Evolutionary conservation across 257 asterid genomes (phyloP).

Genomic region (Nyctanthes arbortristis): DNA sequence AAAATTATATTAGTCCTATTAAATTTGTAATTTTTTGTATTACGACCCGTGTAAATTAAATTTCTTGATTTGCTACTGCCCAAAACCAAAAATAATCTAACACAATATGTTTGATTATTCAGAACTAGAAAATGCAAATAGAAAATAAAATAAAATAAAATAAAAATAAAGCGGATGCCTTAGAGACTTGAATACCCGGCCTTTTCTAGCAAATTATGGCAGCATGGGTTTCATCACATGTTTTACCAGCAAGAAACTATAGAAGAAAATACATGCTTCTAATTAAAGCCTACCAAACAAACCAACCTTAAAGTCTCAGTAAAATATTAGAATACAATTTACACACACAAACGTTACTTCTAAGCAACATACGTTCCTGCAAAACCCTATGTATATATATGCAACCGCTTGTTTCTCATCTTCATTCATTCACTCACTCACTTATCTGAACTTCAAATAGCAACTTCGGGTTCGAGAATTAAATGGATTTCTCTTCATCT

Average conservation of each 20-base stretch:
- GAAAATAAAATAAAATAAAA: too few relatives aligned
- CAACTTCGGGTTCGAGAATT: not conserved
- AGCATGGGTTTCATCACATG: conserved; percentile 11
- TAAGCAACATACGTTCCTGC: conserved; percentile 31
- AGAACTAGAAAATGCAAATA: too few relatives aligned
- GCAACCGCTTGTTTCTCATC: conserved; percentile 17
- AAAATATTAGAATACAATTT: conserved; percentile 7
- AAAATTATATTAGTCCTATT: too few relatives aligned
- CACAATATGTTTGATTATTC: too few relatives aligned
- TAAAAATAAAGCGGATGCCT: too few relatives aligned
- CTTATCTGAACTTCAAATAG: not conserved
- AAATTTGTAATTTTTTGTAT: too few relatives aligned
- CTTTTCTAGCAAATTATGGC: conserved; percentile 12
- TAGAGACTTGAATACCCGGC: too few relatives aligned
- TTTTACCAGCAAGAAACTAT: conserved; percentile 3
- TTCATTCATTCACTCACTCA: conserved; percentile 15
- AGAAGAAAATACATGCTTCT: conserved; percentile 40
- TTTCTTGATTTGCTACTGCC: too few relatives aligned
- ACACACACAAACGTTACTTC: conserved; percentile 35
- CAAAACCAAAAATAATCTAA: too few relatives aligned
- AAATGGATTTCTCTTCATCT: conserved; percentile 37
- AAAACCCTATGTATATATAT: conserved; percentile 21
- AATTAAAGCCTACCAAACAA: conserved; percentile 31
- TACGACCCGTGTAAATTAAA: too few relatives aligned
- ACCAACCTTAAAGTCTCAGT: conserved; percentile 47